A percentile compares a stretch with the other conserved stretches of the same genome.
Conservation (phyloP, 2,329 filamentous ascomycete genomes). For the Rutstroemia sp. region DNA sequence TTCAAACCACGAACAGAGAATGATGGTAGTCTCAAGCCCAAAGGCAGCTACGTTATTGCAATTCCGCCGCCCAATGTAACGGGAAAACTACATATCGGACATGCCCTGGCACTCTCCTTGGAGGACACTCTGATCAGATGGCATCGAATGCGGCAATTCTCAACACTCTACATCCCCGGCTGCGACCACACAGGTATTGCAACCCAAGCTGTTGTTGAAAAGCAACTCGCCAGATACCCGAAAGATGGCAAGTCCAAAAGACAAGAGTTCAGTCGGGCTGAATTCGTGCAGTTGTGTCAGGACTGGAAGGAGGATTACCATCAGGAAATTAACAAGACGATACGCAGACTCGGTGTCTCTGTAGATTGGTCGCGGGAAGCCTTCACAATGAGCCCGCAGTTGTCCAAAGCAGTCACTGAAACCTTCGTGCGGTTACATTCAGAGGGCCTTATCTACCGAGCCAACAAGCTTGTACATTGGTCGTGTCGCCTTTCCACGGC, state of each 20-base stretch:
- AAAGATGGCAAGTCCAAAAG: conserved; percentile 72
- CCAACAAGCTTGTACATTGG: conserved; percentile 94
- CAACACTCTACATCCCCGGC: conserved; percentile 80
- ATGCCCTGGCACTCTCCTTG: conserved; percentile 77
- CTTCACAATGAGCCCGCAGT: conserved; percentile 88
- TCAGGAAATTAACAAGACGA: conserved; percentile 75
- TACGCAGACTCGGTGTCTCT: conserved; percentile 79
- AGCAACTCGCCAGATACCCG: conserved; percentile 72
- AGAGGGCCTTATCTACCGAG: conserved; percentile 87
- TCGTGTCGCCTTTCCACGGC: conserved; percentile 84
- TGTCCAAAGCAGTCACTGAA: conserved; percentile 77
- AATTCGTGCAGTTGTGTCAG: conserved; percentile 77
- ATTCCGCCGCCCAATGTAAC: conserved; percentile 96
- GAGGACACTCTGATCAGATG: conserved; percentile 85
- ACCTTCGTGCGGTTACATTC: conserved; percentile 87
- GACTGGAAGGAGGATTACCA: conserved; percentile 97
- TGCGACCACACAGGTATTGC: conserved; percentile 96
- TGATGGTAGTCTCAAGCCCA: conserved; percentile 71
- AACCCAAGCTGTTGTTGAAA: conserved; percentile 94
- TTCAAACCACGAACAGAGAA: conserved; percentile 77
- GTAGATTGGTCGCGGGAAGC: conserved; percentile 92
- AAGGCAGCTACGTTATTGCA: conserved; percentile 82
- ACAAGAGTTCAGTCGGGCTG: conserved; percentile 77
- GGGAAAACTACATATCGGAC: conserved; percentile 86
- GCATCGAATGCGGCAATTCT: conserved; percentile 85